phyloP scores from a whole-genome alignment of 2,329 filamentous ascomycete genomes.

The Ilyonectria destructans region DNA sequence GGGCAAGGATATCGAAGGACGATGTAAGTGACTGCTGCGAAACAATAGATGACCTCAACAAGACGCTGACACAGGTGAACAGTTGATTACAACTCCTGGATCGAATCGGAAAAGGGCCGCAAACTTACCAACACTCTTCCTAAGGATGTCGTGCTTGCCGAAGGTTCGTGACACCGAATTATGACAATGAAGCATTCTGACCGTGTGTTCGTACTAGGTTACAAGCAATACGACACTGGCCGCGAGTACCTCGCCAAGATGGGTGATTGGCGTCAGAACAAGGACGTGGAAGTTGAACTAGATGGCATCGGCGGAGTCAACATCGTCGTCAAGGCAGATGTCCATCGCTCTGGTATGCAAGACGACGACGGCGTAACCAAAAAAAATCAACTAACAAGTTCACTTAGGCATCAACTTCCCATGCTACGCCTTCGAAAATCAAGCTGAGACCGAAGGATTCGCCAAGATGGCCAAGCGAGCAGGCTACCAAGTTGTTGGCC shows the following conservation, averaged over 20 bases:
- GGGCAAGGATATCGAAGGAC: conserved; percentile 89
- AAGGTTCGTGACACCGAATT: conserved; percentile 72
- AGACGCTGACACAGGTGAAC: conserved; percentile 36
- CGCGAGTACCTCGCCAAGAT: conserved; percentile 91
- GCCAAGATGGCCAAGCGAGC: conserved; percentile 98
- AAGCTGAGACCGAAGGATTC: conserved; percentile 98
- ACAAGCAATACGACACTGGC: conserved; percentile 93
- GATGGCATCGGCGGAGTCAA: conserved; percentile 98
- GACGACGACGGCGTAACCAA: not conserved
- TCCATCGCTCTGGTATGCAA: conserved; percentile 88
- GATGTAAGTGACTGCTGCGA: conserved; percentile 76
- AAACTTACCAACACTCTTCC: conserved; percentile 81
- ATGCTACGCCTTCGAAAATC: conserved; percentile 96
- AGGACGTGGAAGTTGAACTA: conserved; percentile 91
- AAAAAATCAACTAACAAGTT: conserved; percentile 44
- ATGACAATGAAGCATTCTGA: conserved; percentile 5
- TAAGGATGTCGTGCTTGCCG: conserved; percentile 88
- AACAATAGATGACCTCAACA: not conserved
- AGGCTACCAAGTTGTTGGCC: conserved; percentile 90
- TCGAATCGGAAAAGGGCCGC: conserved; percentile 89
- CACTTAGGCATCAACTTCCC: conserved; percentile 93
- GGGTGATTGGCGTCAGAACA: conserved; percentile 94
- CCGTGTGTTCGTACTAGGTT: conserved; percentile 71
- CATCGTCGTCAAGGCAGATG: conserved; percentile 97
- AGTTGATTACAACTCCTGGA: conserved; percentile 99